These are phyloP conservation scores for Cardamine resedifolia DNA, from an alignment of 345 rosid species.

Conservation along the genomic window DNA sequence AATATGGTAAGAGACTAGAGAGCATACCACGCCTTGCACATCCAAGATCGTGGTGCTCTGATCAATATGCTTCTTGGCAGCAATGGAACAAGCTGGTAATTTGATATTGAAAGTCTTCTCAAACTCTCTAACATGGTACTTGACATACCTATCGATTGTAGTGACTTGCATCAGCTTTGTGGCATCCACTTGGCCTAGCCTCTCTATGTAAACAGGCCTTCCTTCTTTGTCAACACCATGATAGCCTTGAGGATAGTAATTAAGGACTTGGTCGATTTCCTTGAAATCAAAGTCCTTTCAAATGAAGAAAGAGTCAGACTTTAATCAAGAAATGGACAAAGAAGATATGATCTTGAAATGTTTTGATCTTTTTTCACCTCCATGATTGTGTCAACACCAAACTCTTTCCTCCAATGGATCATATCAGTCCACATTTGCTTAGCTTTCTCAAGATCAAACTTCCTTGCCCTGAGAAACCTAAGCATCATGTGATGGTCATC, in stretches of 20 bases:
- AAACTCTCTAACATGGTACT: constrained; percentile 87
- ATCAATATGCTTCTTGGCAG: constrained; percentile 77
- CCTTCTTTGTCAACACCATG: constrained; percentile 96
- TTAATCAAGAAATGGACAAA: neutral
- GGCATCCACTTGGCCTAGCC: constrained; percentile 79
- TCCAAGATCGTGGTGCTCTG: constrained; percentile 96
- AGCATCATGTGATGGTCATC: constrained; percentile 89
- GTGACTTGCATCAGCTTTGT: constrained; percentile 87
- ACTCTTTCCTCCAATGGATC: constrained; percentile 87
- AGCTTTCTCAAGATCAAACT: constrained; percentile 77
- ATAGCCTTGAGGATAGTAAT: constrained; percentile 87
- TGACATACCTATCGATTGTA: constrained; percentile 75
- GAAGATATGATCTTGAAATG: neutral
- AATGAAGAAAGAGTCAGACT: neutral
- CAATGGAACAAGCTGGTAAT: constrained; percentile 81
- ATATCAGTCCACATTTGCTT: constrained; percentile 95
- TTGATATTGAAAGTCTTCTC: constrained; percentile 73
- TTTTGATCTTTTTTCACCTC: constrained; percentile 48
- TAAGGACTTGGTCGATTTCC: constrained; percentile 72
- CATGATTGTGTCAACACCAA: constrained; percentile 72
- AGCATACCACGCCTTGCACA: constrained; percentile 93
- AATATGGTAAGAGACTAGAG: constrained; percentile 21
- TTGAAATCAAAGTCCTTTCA: constrained; percentile 77
- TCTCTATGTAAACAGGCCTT: constrained; percentile 80
- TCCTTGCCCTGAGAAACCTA: constrained; percentile 89